Conservation (phyloP, 768 basidiomycete genomes). For the Cantharellus anzutake region DNA sequence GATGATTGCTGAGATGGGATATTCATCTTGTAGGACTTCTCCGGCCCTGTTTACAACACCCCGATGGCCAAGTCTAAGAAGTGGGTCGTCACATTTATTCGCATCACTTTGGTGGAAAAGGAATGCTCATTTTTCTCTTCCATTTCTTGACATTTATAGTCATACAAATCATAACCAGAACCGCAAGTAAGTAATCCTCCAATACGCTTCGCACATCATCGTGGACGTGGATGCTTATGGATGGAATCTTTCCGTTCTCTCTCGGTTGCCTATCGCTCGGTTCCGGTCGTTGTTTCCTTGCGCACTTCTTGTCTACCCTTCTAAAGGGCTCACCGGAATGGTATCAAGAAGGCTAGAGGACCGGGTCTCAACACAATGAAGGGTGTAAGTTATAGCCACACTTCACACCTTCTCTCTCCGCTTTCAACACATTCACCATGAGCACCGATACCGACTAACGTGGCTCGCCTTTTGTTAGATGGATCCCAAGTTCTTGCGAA, state of each 20-base stretch:
- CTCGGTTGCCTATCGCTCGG: too few relatives aligned
- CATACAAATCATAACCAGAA: conserved; percentile 89
- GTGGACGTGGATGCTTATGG: not conserved
- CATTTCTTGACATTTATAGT: conserved; percentile 20
- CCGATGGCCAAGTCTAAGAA: conserved; percentile 98
- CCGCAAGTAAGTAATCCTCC: conserved; percentile 3
- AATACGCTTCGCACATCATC: not conserved
- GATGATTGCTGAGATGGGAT: too few relatives aligned
- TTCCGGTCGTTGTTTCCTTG: too few relatives aligned
- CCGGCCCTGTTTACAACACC: not conserved
- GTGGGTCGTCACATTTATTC: conserved; percentile 23
- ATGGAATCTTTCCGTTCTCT: not conserved
- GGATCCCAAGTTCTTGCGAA: conserved; percentile 57
- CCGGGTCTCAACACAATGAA: conserved; percentile 62
- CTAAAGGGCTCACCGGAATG: conserved; percentile 91
- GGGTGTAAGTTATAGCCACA: conserved; percentile 48
- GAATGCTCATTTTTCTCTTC: conserved; percentile 1
- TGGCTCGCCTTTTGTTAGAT: conserved; percentile 8
- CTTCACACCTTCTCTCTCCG: not conserved
- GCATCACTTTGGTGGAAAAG: conserved; percentile 8
- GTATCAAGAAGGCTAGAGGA: conserved; percentile 70
- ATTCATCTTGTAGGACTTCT: too few relatives aligned
- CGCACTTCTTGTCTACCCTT: too few relatives aligned
- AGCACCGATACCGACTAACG: not conserved
- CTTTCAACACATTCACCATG: not conserved